Evolutionary conservation across 202 grass and related monocot species (phyloP), one percentile per base, ranked within the genome.

Genomic region (Digitaria exilis): DNA sequence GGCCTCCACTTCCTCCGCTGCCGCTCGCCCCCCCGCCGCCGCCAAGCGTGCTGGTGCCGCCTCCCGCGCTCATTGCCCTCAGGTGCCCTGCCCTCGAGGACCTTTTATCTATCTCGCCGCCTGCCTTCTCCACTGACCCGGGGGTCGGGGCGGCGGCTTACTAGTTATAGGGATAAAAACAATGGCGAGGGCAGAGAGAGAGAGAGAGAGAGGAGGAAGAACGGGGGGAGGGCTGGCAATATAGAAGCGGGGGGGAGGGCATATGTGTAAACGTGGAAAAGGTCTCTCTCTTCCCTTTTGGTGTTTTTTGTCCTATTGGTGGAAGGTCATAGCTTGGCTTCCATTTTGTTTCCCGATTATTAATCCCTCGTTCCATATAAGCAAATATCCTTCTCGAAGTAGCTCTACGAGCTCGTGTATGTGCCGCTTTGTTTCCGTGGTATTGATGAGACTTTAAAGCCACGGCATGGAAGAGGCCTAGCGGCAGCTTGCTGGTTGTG

Each of bases 361-460:
- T 32, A 39, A 19, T 32, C 21, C 9, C 65, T 49, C 42, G 32
- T 85, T 73, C 8, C 50, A 77, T 22, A 51, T 57, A 22, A 41
- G 25, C 32, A 44, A 1, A 73, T 73, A 52, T 85, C 44, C 44
- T 17, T 21, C 60, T 71, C 44, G 16, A 71, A 31, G 37, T n/a
- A 19, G 46, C 72, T 62, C 60, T 49, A 30, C 14, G 74, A 84
- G 5, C 66, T 60, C n/a, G 3, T 56, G 9, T 85, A 71, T 74
- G 80, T 71, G 72, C 83, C 87, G 37, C 54, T 96, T 91, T 94
- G 61, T 78, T 97, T 92, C 88, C 83, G 78, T 82, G 87, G 89
- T 84, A 88, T 90, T 88, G 83, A 87, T 90, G 89, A 94, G 87
- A 87, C 91, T 97, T 94, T 87, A 92, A 94, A 92, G 91, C 85